Base-by-base conservation (phyloP, 495 filamentous ascomycete species). In the Podospora appendiculata region DNA sequence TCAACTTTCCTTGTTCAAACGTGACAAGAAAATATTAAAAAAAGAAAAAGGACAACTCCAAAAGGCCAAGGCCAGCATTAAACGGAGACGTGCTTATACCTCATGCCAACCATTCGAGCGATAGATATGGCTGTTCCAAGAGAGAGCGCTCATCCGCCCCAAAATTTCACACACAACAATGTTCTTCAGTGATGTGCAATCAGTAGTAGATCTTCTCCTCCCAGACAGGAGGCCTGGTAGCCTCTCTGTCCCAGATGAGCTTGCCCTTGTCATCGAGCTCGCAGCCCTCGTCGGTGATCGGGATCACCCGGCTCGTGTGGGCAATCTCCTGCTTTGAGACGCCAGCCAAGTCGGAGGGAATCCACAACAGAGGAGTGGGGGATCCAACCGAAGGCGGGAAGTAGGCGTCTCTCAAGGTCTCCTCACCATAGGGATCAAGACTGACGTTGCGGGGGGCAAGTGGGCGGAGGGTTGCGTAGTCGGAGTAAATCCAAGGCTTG, bases 261-360 rank as follows among this genome's bases (percentile, higher is more conserved):
- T 83, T 85, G 50, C 85, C 85, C 65, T 94, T 87, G 64, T 88
- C 88, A 61, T 89, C 83, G 45, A 96, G 70, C 55, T 75, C 81
- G 36, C 89, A 87, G 18, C 86, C 88, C 61, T 94, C 86, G 67
- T 96, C 89, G 0, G 86, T 90, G 56, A 89, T 90, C 4, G 81
- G 77, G 45, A 95, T 86, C 40, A 87, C 83, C 53, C 77, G 79
- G 57, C 73, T 70, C 13, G 84, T 87, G 60, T 90, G 85, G 14
- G 71, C 71, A 44, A 90, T 72, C 73, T 95, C 91, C 69, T 91
- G 84, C 65, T 75, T 76, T 41, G 82, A 87, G 40, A 95, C 76
- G 45, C 91, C 91, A 51, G 84, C 72, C 1, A 76, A 67, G 60
- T 96, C 91, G 45, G 77, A 75, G 6, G 90, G 88, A 51, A 96